Evolutionary conservation across 768 basidiomycete genomes (phyloP), one percentile per base, ranked within the genome.

Genomic region (Pisolithus sp.): DNA sequence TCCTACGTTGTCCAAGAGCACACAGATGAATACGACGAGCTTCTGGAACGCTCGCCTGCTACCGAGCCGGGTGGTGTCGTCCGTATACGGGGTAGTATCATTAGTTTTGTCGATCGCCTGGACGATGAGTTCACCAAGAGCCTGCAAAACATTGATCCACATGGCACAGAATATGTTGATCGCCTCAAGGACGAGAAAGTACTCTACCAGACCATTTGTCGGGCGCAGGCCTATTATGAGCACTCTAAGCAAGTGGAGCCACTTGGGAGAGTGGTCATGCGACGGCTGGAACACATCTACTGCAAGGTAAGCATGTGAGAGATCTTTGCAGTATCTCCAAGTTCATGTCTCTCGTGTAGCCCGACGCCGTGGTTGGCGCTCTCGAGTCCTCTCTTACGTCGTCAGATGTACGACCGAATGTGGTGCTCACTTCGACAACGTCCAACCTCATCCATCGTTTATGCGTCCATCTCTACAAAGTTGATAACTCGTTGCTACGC

Each of bases 91-190:
- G 96, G 96, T 40, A 95, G 89, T 64, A 82, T 99, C 67, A 95
- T 98, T 69, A 91, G 90, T 64, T 91, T 96, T 59, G 81, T 99
- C 44, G 96, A 99, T 68, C 85, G 94, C 49, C 72, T 99, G 44
- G 96, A 98, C 66, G 96, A 98, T 60, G 96, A 99, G 71, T 99
- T 99, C 68, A 97, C 93, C 41, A 89, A 89, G 64, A 93, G 91
- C 61, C 71, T 99, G 31, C 96, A 98, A 79, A 93, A 97, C 63
- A 93, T 96, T 57, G 96, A 99, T 62, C 95, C 96, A 7, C 96
- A 99, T 65, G 93, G 96, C 2, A 92, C 89, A n/a, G 96, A 99
- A 68, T 99, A 99, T 64, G 88, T 99, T 41, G 96, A 97, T 64
- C 81, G 96, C 45, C 74, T 99, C 52, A 93, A 93, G 71, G 93